A percentile compares a stretch with the other conserved stretches of the same genome.
Evolutionary conservation across 257 asterid genomes (phyloP).

Genomic region (Eucommia ulmoides): DNA sequence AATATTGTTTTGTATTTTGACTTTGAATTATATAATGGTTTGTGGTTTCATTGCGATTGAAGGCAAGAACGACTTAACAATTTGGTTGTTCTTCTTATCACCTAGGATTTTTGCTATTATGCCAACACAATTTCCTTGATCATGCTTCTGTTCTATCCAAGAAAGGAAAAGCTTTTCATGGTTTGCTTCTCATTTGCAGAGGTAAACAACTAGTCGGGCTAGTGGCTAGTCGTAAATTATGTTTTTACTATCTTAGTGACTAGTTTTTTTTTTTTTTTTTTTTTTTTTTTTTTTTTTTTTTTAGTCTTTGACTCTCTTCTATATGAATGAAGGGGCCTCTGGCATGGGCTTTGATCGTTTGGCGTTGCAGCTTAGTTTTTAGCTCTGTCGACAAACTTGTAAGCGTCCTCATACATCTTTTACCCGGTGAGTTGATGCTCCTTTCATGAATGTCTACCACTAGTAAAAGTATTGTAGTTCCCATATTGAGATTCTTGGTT

Average conservation of each 20-base stretch:
- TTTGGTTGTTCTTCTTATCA: background rate
- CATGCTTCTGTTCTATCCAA: slow-evolving; percentile 70
- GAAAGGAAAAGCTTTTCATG: slow-evolving; percentile 90
- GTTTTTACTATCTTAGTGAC: background rate
- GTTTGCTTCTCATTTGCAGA: slow-evolving; percentile 97
- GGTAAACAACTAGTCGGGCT: slow-evolving; percentile 32
- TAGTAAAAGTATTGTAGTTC: background rate
- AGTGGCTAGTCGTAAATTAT: background rate
- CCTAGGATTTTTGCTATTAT: slow-evolving; percentile 85
- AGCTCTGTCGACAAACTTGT: slow-evolving; percentile 91
- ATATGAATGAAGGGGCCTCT: slow-evolving; percentile 73
- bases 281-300: slow-evolving; percentile 2
- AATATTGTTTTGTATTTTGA: background rate
- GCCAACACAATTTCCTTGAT: slow-evolving; percentile 84
- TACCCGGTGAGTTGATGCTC: slow-evolving; percentile 60
- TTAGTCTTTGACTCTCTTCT: background rate
- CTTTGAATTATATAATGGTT: background rate
- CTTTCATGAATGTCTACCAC: background rate
- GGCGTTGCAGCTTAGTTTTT: slow-evolving; percentile 97
- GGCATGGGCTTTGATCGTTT: slow-evolving; percentile 95
- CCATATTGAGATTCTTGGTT: background rate
- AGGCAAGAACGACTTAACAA: too few relatives aligned
- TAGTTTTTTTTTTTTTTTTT: background rate
- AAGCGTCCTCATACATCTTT: slow-evolving; percentile 92
- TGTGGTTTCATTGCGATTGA: background rate